These are phyloP conservation scores for Hypoxylon sp. DNA, from an alignment of 2,329 filamentous ascomycete species.

Conservation along the genomic window DNA sequence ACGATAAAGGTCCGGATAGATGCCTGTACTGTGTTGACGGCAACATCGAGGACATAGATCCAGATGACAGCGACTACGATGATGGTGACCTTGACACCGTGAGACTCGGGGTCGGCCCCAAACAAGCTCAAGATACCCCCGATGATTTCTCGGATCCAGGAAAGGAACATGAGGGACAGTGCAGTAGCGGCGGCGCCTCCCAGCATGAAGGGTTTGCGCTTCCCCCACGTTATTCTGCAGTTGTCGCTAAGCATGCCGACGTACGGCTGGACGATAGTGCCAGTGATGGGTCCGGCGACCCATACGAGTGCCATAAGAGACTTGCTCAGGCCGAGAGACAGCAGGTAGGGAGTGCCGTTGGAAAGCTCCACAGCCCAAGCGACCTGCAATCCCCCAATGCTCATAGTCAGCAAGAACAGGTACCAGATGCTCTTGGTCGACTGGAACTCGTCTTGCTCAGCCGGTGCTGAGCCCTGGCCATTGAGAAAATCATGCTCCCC, in stretches of 20 bases:
- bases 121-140: slow-evolving; percentile 73
- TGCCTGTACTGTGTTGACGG: slow-evolving; percentile 95
- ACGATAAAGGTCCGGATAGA: slow-evolving; percentile 91
- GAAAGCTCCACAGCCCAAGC: slow-evolving; percentile 96
- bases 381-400: slow-evolving; percentile 88
- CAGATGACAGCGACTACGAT: slow-evolving; percentile 84
- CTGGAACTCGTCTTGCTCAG: slow-evolving; percentile 59
- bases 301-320: slow-evolving; percentile 83
- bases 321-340: slow-evolving; percentile 84
- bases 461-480: slow-evolving; percentile 43
- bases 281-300: slow-evolving; percentile 83
- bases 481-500: slow-evolving; percentile 49
- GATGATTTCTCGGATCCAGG: slow-evolving; percentile 78
- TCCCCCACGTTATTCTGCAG: slow-evolving; percentile 77
- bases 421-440: slow-evolving; percentile 85
- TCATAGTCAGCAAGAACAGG: slow-evolving; percentile 83
- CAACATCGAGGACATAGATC: slow-evolving; percentile 91
- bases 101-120: slow-evolving; percentile 71
- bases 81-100: slow-evolving; percentile 68
- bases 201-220: slow-evolving; percentile 83
- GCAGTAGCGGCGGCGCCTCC: slow-evolving; percentile 73
- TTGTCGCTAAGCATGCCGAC: slow-evolving; percentile 83
- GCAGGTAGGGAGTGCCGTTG: slow-evolving; percentile 85
- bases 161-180: slow-evolving; percentile 71
- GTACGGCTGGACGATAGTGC: slow-evolving; percentile 81